Evolutionary conservation across 805 yeast species (phyloP), one percentile per base, ranked within the genome.

Genomic region (Teunomyces kruisii): DNA sequence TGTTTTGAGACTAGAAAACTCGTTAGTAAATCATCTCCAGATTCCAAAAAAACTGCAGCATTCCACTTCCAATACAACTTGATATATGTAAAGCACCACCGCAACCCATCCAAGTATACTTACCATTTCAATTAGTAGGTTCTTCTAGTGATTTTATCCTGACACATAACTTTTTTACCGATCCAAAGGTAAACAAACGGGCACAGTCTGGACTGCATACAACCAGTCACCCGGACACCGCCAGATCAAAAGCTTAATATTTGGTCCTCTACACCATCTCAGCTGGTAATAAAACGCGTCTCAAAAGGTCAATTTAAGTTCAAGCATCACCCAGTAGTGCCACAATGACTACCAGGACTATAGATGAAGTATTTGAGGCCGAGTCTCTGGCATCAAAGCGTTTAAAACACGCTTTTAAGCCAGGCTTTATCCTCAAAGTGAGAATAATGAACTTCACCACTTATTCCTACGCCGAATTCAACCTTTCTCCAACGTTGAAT

Each of bases 401-500:
- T 19, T 35, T 12, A 6, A 35, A 27, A 27, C 40, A 38, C 24
- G 32, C 40, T 38, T 38, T 38, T 15, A 28, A 35, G 16, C 70
- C 83, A 0, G 86, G 86, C 0, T 67, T 72, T 38, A 67, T 81
- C 39, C 55, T 80, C 3, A 65, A 78, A 12, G 80, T 84, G 24
- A 72, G 67, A 42, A 71, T 85, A 44, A 60, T 59, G 43, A 83
- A 85, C 59, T 85, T 85, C 68, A 82, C 88, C 59, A 85, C 91
- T 0, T 86, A 85, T 60, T 57, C 80, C 1, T 65, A 76, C 38
- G 81, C 87, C 0, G 90, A 84, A 62, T 89, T 88, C 63, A 73
- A 75, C 32, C 75, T 92, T 45, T 86, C 92, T 0, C 97, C 97
- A 0, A 74, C 84, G 1, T 72, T 94, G 59, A 94, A 94, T 59